Percentiles rank a stretch among this genome's conserved stretches.
Evolutionary conservation across 176 grass and related monocot species (phyloP).

Genomic region (Ampelocalamus luodianensis): DNA sequence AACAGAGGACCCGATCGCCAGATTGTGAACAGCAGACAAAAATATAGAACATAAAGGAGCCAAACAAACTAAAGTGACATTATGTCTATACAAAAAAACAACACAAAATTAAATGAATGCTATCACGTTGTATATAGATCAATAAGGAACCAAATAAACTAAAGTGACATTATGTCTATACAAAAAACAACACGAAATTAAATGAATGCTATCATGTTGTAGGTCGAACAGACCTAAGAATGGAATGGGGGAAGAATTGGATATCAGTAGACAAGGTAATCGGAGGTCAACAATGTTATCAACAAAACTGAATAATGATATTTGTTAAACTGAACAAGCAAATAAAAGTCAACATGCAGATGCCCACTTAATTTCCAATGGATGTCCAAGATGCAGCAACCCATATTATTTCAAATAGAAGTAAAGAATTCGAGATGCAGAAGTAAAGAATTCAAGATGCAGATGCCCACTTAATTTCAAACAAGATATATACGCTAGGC

Average conservation of each 20-base stretch:
- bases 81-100: background rate
- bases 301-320: background rate
- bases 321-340: conserved; percentile 17
- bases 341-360: background rate
- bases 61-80: background rate
- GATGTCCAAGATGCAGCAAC: background rate
- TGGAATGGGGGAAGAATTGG: background rate
- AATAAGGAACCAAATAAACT: background rate
- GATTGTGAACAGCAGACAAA: too few species aligned
- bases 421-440: background rate
- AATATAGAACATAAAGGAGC: background rate
- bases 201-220: conserved; percentile 9
- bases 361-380: conserved; percentile 3
- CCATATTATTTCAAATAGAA: conserved; percentile 14
- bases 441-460: background rate
- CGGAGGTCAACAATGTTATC: background rate
- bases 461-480: conserved; percentile 22
- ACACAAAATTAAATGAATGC: too few species aligned
- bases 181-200: background rate
- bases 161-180: background rate
- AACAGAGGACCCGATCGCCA: too few species aligned
- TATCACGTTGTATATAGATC: too few species aligned
- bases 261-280: background rate
- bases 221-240: background rate
- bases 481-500: conserved; percentile 1